Conservation (phyloP, 306 rosid species). For the Rosa rugosa region DNA sequence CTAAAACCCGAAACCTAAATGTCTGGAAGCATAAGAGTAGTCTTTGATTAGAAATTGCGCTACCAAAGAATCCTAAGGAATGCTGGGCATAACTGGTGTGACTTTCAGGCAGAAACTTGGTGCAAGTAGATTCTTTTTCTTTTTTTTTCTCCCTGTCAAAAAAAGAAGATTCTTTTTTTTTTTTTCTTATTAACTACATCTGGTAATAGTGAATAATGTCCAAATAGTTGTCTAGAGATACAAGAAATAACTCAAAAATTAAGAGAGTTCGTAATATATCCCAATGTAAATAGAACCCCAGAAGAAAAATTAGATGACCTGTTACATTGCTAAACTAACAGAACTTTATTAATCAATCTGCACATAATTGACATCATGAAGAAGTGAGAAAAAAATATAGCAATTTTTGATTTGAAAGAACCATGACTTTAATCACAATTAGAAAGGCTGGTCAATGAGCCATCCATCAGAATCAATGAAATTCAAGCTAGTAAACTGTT, state of each 20-base stretch:
- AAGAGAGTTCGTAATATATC: neutral
- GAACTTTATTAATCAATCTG: neutral
- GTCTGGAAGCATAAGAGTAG: too few relatives aligned
- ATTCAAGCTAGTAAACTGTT: constrained; percentile 23
- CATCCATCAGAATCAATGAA: constrained; percentile 58
- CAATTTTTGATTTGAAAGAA: neutral
- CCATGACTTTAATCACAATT: neutral
- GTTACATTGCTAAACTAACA: neutral
- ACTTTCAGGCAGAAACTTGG: too few relatives aligned
- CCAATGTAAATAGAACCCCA: too few relatives aligned
- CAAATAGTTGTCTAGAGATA: neutral
- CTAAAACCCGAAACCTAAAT: too few relatives aligned
- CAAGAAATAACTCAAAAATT: neutral
- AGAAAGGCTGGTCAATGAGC: constrained; percentile 43
- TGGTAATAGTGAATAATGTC: neutral
- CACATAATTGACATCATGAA: neutral
- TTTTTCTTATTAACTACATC: too few relatives aligned
- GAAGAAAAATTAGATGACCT: neutral
- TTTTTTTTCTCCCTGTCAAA: too few relatives aligned
- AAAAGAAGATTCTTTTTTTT: too few relatives aligned
- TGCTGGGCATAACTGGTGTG: too few relatives aligned
- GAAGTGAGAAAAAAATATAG: neutral
- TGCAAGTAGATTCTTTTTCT: too few relatives aligned
- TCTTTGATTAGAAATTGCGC: too few relatives aligned
- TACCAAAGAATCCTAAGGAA: too few relatives aligned